A percentile compares a stretch with the other conserved stretches of the same genome.
Conservation (phyloP, 768 basidiomycete species). For the Leucosporidium scottii region DNA sequence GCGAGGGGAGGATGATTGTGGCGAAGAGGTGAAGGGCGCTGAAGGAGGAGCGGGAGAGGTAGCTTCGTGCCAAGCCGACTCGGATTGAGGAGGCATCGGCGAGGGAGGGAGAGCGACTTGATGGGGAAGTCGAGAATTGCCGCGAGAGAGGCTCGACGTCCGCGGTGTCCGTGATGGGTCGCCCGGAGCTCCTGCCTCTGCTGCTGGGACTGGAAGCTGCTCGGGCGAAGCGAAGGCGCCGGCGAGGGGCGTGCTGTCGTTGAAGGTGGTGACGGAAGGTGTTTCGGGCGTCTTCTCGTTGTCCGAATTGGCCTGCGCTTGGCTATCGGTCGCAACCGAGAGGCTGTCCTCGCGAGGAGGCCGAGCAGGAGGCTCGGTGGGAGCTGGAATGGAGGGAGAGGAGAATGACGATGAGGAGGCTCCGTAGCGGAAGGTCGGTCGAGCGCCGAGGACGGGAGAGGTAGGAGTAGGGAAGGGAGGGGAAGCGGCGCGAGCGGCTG, state of each 20-base stretch:
- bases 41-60: not conserved
- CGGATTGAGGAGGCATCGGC: not conserved
- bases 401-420: not conserved
- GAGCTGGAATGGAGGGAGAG: not conserved
- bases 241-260: not conserved
- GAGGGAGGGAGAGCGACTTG: not conserved
- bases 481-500: not conserved
- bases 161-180: not conserved
- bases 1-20: not conserved
- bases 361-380: not conserved
- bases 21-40: not conserved
- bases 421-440: conserved; percentile 10
- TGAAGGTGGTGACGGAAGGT: not conserved
- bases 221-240: not conserved
- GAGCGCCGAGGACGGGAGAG: conserved; percentile 1
- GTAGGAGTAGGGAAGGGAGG: not conserved
- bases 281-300: not conserved
- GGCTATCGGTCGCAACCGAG: not conserved
- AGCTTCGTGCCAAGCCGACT: no score
- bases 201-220: not conserved
- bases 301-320: not conserved
- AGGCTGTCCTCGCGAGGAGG: not conserved
- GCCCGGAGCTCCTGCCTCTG: not conserved
- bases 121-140: no score
- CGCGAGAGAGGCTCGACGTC: not conserved